Evolutionary conservation across 2,329 filamentous ascomycete genomes (phyloP).

Genomic region (Fusarium redolens): DNA sequence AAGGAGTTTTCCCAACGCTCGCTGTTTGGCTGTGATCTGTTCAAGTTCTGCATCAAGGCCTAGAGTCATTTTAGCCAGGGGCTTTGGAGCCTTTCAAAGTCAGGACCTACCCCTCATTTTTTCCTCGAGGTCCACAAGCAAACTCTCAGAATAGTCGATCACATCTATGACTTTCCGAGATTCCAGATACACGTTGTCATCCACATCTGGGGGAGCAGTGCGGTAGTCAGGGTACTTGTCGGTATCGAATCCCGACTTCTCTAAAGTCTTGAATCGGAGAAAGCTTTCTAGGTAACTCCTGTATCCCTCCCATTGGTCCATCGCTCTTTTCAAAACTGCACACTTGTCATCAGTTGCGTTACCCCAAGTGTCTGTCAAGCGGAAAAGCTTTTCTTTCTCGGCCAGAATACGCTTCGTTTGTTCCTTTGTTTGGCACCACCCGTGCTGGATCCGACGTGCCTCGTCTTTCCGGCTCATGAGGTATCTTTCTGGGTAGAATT

Average conservation of each 20-base stretch:
- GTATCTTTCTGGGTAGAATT: conserved; percentile 67
- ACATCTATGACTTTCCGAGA: conserved; percentile 49
- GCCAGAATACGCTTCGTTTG: conserved; percentile 39
- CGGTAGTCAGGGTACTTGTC: conserved; percentile 54
- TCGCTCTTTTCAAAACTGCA: conserved; percentile 46
- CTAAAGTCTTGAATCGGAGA: conserved; percentile 52
- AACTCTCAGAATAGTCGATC: conserved; percentile 47
- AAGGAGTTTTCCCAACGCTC: conserved; percentile 54
- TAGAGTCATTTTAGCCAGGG: conserved; percentile 41
- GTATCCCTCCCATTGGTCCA: conserved; percentile 49
- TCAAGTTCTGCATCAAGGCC: conserved; percentile 48
- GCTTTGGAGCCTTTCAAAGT: neutral
- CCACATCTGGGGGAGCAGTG: conserved; percentile 52
- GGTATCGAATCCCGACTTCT: conserved; percentile 53
- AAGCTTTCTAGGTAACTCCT: conserved; percentile 51
- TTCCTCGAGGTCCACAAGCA: conserved; percentile 50
- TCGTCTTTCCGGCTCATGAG: conserved; percentile 58
- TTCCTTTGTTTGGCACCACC: conserved; percentile 49
- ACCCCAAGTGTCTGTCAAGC: conserved; percentile 45
- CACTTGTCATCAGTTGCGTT: conserved; percentile 45
- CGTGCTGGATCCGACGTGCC: conserved; percentile 58
- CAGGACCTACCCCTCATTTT: conserved; percentile 51
- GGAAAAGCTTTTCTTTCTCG: conserved; percentile 44
- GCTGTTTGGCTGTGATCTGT: conserved; percentile 50
- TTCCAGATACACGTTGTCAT: conserved; percentile 48